Percentiles rank a stretch among this genome's conserved stretches.
phyloP scores from a whole-genome alignment of 176 grass and related monocot genomes.

The Urochloa ruziziensis region DNA sequence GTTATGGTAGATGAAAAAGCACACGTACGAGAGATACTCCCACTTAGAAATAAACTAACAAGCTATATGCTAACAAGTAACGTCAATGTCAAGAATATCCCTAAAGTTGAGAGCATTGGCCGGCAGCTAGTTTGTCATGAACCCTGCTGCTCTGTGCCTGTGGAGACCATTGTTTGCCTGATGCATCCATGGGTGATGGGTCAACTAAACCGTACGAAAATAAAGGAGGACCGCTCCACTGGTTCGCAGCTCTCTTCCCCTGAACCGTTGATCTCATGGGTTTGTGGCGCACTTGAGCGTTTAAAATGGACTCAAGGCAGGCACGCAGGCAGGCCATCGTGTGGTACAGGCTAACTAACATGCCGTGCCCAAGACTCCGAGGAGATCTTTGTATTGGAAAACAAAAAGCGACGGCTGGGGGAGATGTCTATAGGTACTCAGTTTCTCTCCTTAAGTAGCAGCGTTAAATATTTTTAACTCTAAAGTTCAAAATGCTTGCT shows the following conservation, averaged over 20 bases:
- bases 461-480: background rate
- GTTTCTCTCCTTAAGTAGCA: background rate
- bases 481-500: background rate
- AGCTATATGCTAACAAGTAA: background rate
- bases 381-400: background rate
- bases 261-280: background rate
- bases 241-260: background rate
- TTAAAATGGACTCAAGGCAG: background rate
- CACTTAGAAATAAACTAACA: background rate
- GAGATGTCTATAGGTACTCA: background rate
- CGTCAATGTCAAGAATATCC: slow-evolving; percentile 17
- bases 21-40: background rate
- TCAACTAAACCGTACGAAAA: background rate
- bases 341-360: background rate
- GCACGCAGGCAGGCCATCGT: background rate
- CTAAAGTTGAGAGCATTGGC: background rate
- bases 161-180: background rate
- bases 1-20: background rate
- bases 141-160: background rate
- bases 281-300: background rate
- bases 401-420: slow-evolving; percentile 19
- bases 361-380: background rate
- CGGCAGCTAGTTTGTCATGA: background rate
- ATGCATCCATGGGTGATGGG: background rate
- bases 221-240: background rate